These are phyloP conservation scores for Penicillium taxi DNA, from an alignment of 495 filamentous ascomycete species.

Conservation along the genomic window DNA sequence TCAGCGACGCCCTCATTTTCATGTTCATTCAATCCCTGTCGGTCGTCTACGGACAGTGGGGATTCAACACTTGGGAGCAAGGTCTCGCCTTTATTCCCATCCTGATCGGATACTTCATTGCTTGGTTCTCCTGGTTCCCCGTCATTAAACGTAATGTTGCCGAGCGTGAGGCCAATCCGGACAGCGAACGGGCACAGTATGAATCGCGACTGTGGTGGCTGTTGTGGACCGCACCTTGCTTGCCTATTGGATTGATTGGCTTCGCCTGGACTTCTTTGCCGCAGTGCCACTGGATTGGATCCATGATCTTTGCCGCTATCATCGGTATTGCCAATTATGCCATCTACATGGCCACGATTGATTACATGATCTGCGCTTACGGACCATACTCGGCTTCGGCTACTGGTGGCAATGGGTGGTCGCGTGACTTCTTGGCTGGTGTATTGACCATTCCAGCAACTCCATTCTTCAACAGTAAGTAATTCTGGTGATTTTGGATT, in stretches of 20 bases:
- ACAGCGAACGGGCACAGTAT: slow-evolving; percentile 49
- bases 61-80: slow-evolving; percentile 41
- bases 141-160: slow-evolving; percentile 45
- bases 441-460: slow-evolving; percentile 66
- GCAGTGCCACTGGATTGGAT: slow-evolving; percentile 54
- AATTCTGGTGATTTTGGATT: slow-evolving; percentile 2
- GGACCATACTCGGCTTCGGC: slow-evolving; percentile 72
- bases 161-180: slow-evolving; percentile 40
- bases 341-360: slow-evolving; percentile 75
- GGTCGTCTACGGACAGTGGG: slow-evolving; percentile 53
- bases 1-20: slow-evolving; percentile 57
- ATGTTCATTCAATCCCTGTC: slow-evolving; percentile 58
- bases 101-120: slow-evolving; percentile 53
- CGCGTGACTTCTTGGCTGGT: slow-evolving; percentile 78
- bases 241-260: slow-evolving; percentile 54
- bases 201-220: slow-evolving; percentile 56
- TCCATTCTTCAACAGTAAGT: slow-evolving; percentile 53
- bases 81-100: slow-evolving; percentile 54
- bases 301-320: slow-evolving; percentile 55
- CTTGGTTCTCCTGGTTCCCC: slow-evolving; percentile 46
- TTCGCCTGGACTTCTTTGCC: slow-evolving; percentile 58
- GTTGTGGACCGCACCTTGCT: slow-evolving; percentile 47
- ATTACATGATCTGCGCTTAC: slow-evolving; percentile 80
- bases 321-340: slow-evolving; percentile 63
- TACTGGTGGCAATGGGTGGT: slow-evolving; percentile 64